phyloP scores from a whole-genome alignment of 306 rosid genomes.

The Prunus campanulata region DNA sequence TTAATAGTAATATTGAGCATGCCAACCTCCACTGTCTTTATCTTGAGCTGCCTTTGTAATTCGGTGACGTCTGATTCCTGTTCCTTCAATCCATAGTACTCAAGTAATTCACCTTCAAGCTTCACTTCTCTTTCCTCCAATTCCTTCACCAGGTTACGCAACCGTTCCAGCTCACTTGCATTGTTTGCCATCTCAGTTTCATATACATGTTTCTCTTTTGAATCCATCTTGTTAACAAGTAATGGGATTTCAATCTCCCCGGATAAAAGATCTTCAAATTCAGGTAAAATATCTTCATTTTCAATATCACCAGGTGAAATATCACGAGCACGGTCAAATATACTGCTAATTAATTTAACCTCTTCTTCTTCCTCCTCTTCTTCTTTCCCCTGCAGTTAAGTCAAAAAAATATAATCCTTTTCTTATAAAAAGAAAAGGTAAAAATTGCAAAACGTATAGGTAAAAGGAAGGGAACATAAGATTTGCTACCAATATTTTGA shows the following conservation, averaged over 20 bases:
- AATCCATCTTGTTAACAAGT: conserved; percentile 32
- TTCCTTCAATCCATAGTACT: conserved; percentile 80
- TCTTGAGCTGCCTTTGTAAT: conserved; percentile 69
- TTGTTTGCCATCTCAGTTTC: conserved; percentile 80
- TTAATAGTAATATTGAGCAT: conserved; percentile 78
- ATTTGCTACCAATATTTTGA: conserved; percentile 5
- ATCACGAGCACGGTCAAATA: conserved; percentile 55
- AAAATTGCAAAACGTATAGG: conserved; percentile 4
- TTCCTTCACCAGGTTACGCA: conserved; percentile 64
- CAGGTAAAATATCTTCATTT: conserved; percentile 70
- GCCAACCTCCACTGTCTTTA: conserved; percentile 68
- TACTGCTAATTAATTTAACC: conserved; percentile 71
- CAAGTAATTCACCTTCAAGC: conserved; percentile 87
- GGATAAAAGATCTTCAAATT: conserved; percentile 69
- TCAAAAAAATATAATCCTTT: conserved; percentile 5
- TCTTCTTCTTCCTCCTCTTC: conserved; percentile 61
- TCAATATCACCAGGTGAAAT: conserved; percentile 37
- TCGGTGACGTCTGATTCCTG: conserved; percentile 69
- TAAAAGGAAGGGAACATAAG: not conserved
- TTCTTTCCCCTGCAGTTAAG: conserved; percentile 47
- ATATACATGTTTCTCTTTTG: conserved; percentile 50
- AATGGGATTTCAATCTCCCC: conserved; percentile 84
- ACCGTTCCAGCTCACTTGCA: conserved; percentile 67
- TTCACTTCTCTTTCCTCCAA: conserved; percentile 95
- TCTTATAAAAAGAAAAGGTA: conserved; percentile 15